Percentiles rank a stretch among this genome's conserved stretches.
Evolutionary conservation across 768 basidiomycete species (phyloP).

Genomic region (Phallus indusiatus): DNA sequence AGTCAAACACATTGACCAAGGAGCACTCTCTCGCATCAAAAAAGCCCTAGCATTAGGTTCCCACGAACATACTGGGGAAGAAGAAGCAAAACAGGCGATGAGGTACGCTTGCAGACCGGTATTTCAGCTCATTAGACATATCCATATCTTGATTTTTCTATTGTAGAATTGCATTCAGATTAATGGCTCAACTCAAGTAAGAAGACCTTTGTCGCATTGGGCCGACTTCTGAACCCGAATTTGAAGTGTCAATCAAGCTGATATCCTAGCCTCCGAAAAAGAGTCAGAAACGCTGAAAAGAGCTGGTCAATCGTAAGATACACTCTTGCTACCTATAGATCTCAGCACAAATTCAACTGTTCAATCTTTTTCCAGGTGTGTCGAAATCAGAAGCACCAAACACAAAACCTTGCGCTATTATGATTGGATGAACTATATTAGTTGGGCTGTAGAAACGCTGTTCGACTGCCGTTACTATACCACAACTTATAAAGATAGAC

Average conservation of each 20-base stretch:
- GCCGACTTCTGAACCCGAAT: not conserved
- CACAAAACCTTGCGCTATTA: conserved; percentile 1
- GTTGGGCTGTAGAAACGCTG: conserved; percentile 15
- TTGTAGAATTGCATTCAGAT: conserved; percentile 17
- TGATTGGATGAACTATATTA: conserved; percentile 13
- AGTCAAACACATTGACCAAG: conserved; percentile 13
- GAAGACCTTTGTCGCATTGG: not conserved
- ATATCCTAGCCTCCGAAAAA: conserved; percentile 18
- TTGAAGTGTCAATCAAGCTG: conserved; percentile 21
- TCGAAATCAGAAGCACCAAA: conserved; percentile 15
- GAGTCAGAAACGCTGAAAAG: conserved; percentile 20
- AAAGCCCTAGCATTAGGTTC: conserved; percentile 15
- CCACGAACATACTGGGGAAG: conserved; percentile 16
- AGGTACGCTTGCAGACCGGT: conserved; percentile 6
- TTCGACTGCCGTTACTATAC: conserved; percentile 21
- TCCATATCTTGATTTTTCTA: not conserved
- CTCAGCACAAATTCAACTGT: conserved; percentile 10
- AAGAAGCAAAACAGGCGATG: conserved; percentile 17
- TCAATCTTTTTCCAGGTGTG: conserved; percentile 4
- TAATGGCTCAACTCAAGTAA: conserved; percentile 20
- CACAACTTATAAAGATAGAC: conserved; percentile 3
- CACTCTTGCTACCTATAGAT: not conserved
- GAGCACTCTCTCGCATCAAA: conserved; percentile 9
- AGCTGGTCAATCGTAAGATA: conserved; percentile 6
- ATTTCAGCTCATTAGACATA: not conserved